Conservation (phyloP, 805 yeast genomes). For the Torulaspora delbrueckii region DNA sequence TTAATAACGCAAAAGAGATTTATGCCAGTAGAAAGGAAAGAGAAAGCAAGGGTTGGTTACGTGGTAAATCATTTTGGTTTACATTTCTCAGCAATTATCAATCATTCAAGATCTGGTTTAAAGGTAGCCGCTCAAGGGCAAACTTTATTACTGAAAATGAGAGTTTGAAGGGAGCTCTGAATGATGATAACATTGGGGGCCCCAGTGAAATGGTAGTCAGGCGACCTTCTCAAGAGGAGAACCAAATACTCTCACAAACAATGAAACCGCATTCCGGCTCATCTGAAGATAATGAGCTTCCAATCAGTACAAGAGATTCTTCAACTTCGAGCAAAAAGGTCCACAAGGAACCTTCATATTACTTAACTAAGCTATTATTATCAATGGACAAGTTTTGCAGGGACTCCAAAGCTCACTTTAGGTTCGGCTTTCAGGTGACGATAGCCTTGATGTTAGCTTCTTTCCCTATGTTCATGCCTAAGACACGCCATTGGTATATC, state of each 20-base stretch:
- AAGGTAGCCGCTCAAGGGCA: conserved; percentile 17
- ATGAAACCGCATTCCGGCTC: conserved; percentile 4
- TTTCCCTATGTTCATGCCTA: conserved; percentile 48
- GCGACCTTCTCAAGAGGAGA: conserved; percentile 30
- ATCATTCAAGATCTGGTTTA: conserved; percentile 38
- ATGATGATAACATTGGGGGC: conserved; percentile 5
- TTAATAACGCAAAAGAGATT: conserved; percentile 33
- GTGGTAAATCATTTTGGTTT: conserved; percentile 43
- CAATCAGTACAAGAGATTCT: conserved; percentile 8
- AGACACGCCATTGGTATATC: conserved; percentile 45
- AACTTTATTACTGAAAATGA: conserved; percentile 34
- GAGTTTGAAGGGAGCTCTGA: conserved; percentile 33
- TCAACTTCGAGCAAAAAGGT: background rate
- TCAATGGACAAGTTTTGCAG: conserved; percentile 19
- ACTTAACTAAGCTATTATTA: conserved; percentile 5
- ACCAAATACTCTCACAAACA: conserved; percentile 26
- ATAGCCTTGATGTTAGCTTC: conserved; percentile 44
- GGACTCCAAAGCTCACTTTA: conserved; percentile 35
- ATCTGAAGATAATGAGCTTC: conserved; percentile 6
- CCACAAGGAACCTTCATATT: background rate
- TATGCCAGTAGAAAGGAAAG: conserved; percentile 29
- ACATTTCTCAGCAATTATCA: conserved; percentile 36
- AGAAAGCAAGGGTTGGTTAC: conserved; percentile 36
- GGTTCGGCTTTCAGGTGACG: conserved; percentile 45
- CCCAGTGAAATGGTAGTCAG: conserved; percentile 15